Evolutionary conservation across 1,284 basidiomycete species (phyloP), one percentile per base, ranked within the genome.

Genomic region (Coniferiporia sulphurascens): DNA sequence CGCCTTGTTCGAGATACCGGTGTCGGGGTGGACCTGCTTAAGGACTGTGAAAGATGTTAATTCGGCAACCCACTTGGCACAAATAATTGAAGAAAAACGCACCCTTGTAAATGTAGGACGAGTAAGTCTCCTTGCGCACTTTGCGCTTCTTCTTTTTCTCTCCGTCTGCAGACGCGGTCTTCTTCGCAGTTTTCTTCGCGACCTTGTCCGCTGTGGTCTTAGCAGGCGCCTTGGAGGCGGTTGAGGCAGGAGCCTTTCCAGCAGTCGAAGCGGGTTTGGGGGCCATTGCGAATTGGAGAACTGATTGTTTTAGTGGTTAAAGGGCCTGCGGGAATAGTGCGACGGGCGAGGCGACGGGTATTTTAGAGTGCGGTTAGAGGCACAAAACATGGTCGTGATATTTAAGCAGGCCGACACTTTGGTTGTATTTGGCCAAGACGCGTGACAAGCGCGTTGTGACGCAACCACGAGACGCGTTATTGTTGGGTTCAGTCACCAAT

Each of bases 81-180:
- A 8, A 41, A 41, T 41, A 15, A 41, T 8, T 8, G 9, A 41
- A 41, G 15, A 19, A n/a, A 48, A 49, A 73, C 81, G 60, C 63
- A 89, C 89, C 89, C 75, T 94, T 95, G 84, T 95, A 95, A 74
- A 95, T 94, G 79, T 95, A 95, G 5, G 93, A 93, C 59, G 89
- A 90, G 81, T 94, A 95, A 15, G 92, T 93, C 79, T 95, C 92
- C 84, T 91, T 92, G 74, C 89, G 80, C 63, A 86, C 74, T 81
- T 94, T 95, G 76, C 90, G 81, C 79, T 89, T 88, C 86, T 93
- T 93, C 87, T 95, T 93, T 72, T 91, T 86, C 58, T 83, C 86
- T 8, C 52, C 57, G 32, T 59, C 61, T 55, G 80, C 82, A 61
- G 81, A 76, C 10, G 79, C 75, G 4, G 84, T 82, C 64, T 85